phyloP scores from a whole-genome alignment of 345 rosid genomes.

The Citrus mangshanensis region DNA sequence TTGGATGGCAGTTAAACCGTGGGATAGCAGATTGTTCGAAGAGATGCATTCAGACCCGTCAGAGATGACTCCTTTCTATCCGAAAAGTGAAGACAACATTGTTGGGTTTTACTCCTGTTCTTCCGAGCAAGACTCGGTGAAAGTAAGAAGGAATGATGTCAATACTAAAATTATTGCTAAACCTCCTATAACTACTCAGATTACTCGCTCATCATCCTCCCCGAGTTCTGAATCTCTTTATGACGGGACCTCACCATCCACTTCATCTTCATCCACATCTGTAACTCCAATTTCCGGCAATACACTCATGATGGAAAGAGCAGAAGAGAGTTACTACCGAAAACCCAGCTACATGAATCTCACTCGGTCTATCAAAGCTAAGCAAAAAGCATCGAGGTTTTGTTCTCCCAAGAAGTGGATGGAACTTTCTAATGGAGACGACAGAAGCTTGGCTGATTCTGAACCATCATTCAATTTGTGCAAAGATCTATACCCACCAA shows the following conservation, averaged over 20 bases:
- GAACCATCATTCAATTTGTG: slow-evolving; percentile 33
- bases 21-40: slow-evolving; percentile 60
- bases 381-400: slow-evolving; percentile 47
- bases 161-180: slow-evolving; percentile 50
- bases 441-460: slow-evolving; percentile 47
- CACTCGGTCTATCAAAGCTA: slow-evolving; percentile 76
- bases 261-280: slow-evolving; percentile 58
- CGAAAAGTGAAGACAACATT: slow-evolving; percentile 50
- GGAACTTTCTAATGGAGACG: slow-evolving; percentile 48
- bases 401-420: slow-evolving; percentile 38
- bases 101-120: slow-evolving; percentile 21
- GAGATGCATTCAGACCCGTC: slow-evolving; percentile 29
- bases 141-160: slow-evolving; percentile 59
- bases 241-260: slow-evolving; percentile 50
- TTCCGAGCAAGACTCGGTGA: slow-evolving; percentile 45
- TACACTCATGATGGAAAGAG: slow-evolving; percentile 28
- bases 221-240: slow-evolving; percentile 56
- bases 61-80: slow-evolving; percentile 30
- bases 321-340: slow-evolving; percentile 40
- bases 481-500: slow-evolving; percentile 57
- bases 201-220: slow-evolving; percentile 36
- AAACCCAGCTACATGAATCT: slow-evolving; percentile 81
- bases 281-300: slow-evolving; percentile 39
- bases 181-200: slow-evolving; percentile 36
- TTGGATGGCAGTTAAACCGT: slow-evolving; percentile 83